phyloP scores from a whole-genome alignment of 139 green algal species.

The Limnomonas spitsbergensis region DNA sequence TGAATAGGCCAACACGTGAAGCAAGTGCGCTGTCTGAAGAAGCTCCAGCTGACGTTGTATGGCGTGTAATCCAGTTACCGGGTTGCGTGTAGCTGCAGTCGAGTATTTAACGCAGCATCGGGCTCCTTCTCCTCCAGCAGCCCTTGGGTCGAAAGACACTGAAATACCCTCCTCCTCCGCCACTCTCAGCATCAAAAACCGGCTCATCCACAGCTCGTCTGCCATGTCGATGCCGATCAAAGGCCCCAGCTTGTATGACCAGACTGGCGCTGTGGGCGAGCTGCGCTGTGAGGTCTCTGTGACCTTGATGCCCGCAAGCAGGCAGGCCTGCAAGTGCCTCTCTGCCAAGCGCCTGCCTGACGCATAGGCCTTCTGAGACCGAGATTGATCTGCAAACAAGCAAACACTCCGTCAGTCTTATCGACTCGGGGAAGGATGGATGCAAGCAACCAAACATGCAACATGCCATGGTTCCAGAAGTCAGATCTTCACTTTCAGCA shows the following conservation, averaged over 20 bases:
- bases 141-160: conserved; percentile 61
- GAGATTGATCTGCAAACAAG: background rate
- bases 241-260: conserved; percentile 64
- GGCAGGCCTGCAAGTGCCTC: conserved; percentile 26
- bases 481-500: background rate
- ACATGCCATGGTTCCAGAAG: background rate
- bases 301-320: conserved; percentile 35
- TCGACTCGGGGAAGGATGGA: no score
- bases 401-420: no score
- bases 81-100: conserved; percentile 53
- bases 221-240: conserved; percentile 58
- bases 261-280: conserved; percentile 20
- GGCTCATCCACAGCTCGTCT: conserved; percentile 72
- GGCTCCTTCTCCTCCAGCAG: conserved; percentile 45
- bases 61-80: conserved; percentile 41
- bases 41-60: conserved; percentile 58
- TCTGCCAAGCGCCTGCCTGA: conserved; percentile 18
- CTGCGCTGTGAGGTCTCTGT: conserved; percentile 13
- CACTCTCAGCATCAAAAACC: conserved; percentile 66
- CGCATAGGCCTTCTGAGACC: background rate
- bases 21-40: conserved; percentile 53
- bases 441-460: no score
- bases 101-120: conserved; percentile 68
- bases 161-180: conserved; percentile 49
- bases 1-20: conserved; percentile 69